phyloP scores from a whole-genome alignment of 192 early-diverging fungal species.

The Coemansia furcata region DNA sequence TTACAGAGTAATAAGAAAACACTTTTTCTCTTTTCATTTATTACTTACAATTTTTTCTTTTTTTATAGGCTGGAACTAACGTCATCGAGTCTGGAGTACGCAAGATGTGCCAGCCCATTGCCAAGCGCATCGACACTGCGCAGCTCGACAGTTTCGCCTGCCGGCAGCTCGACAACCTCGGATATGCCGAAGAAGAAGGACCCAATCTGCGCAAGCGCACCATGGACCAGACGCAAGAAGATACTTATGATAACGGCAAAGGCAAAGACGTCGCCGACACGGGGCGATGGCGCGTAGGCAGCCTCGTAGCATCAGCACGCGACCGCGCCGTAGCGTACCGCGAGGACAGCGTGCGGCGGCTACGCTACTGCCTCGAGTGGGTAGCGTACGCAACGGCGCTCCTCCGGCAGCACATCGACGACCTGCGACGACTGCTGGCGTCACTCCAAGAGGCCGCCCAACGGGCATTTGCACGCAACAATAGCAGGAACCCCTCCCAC shows the following conservation, averaged over 20 bases:
- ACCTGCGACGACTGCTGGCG: conserved; percentile 58
- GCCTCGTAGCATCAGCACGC: conserved; percentile 30
- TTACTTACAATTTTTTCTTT: conserved; percentile 1
- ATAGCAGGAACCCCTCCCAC: too few relatives aligned
- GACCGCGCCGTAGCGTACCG: conserved; percentile 73
- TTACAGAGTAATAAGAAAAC: conserved; percentile 41
- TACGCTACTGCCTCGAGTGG: conserved; percentile 89
- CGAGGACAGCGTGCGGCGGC: conserved; percentile 83
- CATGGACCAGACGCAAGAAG: conserved; percentile 24
- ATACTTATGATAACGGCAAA: conserved; percentile 1
- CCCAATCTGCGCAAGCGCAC: conserved; percentile 34
- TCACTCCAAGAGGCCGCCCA: conserved; percentile 31
- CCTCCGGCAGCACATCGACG: conserved; percentile 64
- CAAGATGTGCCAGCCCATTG: conserved; percentile 69
- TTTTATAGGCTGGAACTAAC: conserved; percentile 56
- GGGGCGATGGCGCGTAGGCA: conserved; percentile 33
- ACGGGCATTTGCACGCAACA: not conserved
- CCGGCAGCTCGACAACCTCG: conserved; percentile 66
- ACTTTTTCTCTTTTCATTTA: conserved; percentile 2
- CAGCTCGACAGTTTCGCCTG: conserved; percentile 76
- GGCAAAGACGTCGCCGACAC: conserved; percentile 58
- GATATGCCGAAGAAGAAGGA: conserved; percentile 14
- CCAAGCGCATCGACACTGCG: conserved; percentile 68
- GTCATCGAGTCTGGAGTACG: conserved; percentile 76
- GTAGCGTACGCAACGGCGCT: conserved; percentile 79